phyloP scores from a whole-genome alignment of 148 eudicot species.

The Talinum fruticosum region DNA sequence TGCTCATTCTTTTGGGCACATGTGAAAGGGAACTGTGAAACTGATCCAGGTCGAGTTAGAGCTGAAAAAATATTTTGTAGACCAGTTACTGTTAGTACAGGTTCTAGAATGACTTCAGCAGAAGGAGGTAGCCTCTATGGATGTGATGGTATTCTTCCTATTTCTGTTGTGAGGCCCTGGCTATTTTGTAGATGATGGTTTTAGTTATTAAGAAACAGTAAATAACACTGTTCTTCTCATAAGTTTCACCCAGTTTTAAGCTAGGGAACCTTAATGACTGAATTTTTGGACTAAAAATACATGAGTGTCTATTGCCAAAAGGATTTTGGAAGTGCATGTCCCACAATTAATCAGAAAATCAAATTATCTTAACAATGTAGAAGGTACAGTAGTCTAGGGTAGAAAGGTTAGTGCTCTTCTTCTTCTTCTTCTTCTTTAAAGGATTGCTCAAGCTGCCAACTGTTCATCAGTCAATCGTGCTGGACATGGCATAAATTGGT shows the following conservation, averaged over 20 bases:
- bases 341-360: neutral
- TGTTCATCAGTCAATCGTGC: neutral
- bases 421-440: too few species aligned
- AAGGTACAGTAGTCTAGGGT: neutral
- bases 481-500: neutral
- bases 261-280: neutral
- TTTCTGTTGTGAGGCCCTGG: neutral
- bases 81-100: neutral
- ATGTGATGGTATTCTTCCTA: neutral
- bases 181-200: neutral
- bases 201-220: neutral
- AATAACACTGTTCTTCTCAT: neutral
- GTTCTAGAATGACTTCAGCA: neutral
- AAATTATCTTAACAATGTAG: neutral
- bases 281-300: neutral
- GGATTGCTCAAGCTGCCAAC: neutral
- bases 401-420: neutral
- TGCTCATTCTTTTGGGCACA: neutral
- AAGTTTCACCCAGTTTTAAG: neutral
- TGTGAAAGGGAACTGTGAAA: neutral
- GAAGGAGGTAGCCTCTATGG: neutral
- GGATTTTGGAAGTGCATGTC: neutral
- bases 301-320: neutral
- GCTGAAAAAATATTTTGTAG: neutral
- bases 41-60: neutral